Conservation (phyloP, 2,329 filamentous ascomycete genomes). For the Alternaria atra region DNA sequence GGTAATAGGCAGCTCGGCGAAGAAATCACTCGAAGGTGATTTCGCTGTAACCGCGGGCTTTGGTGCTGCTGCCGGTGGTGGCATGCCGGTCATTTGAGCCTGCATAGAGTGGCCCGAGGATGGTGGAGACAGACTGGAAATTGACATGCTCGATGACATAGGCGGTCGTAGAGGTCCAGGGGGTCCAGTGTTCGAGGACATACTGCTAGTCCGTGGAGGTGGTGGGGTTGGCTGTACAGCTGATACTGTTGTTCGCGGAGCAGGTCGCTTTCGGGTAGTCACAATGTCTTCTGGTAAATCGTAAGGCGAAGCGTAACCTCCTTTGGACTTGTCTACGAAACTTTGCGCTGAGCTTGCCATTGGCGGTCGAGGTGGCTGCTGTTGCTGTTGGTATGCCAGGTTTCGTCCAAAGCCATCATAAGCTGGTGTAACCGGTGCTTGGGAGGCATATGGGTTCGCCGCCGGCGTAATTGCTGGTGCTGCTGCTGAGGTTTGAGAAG, state of each 20-base stretch:
- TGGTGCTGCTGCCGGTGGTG: conserved; percentile 29
- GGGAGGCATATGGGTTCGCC: conserved; percentile 60
- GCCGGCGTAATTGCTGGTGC: conserved; percentile 27
- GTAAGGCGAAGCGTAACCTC: conserved; percentile 92
- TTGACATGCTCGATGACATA: conserved; percentile 44
- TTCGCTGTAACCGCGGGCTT: conserved; percentile 42
- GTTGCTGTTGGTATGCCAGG: conserved; percentile 36
- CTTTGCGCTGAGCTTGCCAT: conserved; percentile 70
- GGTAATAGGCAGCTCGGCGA: conserved; percentile 58
- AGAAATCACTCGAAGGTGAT: conserved; percentile 54
- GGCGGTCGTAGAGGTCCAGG: conserved; percentile 30
- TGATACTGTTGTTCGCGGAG: conserved; percentile 40
- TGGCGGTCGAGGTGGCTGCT: conserved; percentile 56
- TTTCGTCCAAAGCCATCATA: conserved; percentile 47
- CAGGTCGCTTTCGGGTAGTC: conserved; percentile 69
- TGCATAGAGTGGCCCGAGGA: conserved; percentile 51
- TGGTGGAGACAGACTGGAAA: conserved; percentile 51
- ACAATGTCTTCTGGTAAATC: conserved; percentile 91
- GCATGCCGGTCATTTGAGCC: conserved; percentile 42
- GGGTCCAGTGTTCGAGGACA: conserved; percentile 43
- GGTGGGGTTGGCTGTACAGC: conserved; percentile 56
- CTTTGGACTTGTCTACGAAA: conserved; percentile 89
- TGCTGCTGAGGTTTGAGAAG: conserved; percentile 44
- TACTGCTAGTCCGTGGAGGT: conserved; percentile 71
- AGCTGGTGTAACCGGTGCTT: conserved; percentile 49